Conservation (phyloP, 306 rosid genomes). For the Medicago ruthenica region DNA sequence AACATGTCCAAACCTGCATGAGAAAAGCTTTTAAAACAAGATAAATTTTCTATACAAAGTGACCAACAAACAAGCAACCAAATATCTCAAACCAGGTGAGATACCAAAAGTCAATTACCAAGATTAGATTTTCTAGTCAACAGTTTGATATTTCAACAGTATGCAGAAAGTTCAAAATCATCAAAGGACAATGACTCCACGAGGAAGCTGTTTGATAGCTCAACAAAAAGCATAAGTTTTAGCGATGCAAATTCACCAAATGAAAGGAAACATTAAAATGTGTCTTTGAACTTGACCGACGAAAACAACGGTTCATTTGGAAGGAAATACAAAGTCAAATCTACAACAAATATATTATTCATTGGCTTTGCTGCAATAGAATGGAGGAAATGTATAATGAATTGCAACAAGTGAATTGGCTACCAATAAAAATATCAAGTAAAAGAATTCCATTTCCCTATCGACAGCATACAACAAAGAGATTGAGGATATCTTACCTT, state of each 20-base stretch:
- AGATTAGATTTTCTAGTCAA: conserved; percentile 20
- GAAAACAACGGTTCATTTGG: not conserved
- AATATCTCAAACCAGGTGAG: conserved; percentile 13
- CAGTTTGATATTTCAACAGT: conserved; percentile 7
- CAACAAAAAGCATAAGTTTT: conserved; percentile 24
- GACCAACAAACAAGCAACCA: not conserved
- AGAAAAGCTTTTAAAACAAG: conserved; percentile 13
- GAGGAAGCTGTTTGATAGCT: conserved; percentile 26
- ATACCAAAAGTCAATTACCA: conserved; percentile 24
- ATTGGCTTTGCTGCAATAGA: conserved; percentile 3
- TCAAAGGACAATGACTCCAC: conserved; percentile 1
- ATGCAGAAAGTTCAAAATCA: not conserved
- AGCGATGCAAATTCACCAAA: conserved; percentile 13
- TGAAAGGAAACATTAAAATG: conserved; percentile 18
- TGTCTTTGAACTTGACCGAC: conserved; percentile 3
- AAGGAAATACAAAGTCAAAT: no score
- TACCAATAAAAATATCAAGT: not conserved
- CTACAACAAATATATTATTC: no score
- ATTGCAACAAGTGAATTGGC: conserved; percentile 25
- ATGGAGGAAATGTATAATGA: conserved; percentile 15
- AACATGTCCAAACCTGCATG: conserved; percentile 80
- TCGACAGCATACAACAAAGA: conserved; percentile 33
- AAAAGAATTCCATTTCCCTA: conserved; percentile 30
- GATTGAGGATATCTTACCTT: conserved; percentile 57
- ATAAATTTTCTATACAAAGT: no score